Percentiles rank a stretch among this genome's conserved stretches.
Conservation (phyloP, 1,284 basidiomycete genomes). For the Cryptococcus floricola region DNA sequence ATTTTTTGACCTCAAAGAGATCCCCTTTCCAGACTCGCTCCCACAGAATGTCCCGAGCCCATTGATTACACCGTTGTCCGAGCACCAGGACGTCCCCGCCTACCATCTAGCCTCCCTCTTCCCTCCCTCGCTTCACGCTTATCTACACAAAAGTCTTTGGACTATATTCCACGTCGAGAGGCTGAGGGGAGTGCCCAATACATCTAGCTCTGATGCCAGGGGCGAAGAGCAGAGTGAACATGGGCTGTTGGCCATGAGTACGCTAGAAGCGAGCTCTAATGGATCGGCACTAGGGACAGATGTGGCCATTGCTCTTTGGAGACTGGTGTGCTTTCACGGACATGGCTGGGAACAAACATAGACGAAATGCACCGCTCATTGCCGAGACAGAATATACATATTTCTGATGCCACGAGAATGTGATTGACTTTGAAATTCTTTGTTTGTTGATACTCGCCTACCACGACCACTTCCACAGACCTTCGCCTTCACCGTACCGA, state of each 20-base stretch:
- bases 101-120: conserved; percentile 4
- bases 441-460: neutral
- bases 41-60: neutral
- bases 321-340: conserved; percentile 10
- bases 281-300: neutral
- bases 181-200: neutral
- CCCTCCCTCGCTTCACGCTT: neutral
- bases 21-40: neutral
- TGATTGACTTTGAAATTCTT: neutral
- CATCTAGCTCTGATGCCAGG: neutral
- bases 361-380: neutral
- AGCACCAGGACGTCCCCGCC: neutral
- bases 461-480: neutral
- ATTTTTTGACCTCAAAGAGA: neutral
- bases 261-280: neutral
- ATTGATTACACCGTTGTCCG: neutral
- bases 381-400: neutral
- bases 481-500: neutral
- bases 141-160: neutral
- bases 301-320: conserved; percentile 12
- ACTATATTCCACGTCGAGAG: neutral
- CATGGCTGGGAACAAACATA: conserved; percentile 7
- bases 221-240: neutral
- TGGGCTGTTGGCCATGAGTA: neutral
- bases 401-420: neutral